Evolutionary conservation across 345 rosid species (phyloP).

Genomic region (Bruguiera gymnorhiza): DNA sequence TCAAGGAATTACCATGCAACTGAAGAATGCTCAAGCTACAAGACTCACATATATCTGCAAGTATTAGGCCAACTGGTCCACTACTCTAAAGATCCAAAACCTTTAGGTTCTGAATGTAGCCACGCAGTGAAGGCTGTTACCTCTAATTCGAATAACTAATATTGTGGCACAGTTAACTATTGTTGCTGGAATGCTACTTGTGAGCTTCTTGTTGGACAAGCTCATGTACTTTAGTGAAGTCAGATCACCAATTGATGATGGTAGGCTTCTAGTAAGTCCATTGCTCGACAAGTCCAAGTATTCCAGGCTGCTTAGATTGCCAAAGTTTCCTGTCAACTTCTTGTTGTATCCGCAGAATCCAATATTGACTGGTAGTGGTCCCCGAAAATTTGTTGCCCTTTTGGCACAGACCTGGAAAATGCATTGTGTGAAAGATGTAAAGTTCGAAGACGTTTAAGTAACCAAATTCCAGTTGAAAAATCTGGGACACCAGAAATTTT

Average conservation of each 20-base stretch:
- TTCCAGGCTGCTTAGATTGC: constrained; percentile 46
- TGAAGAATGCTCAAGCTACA: constrained; percentile 14
- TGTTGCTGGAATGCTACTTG: too few species aligned
- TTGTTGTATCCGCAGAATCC: constrained; percentile 67
- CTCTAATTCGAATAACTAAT: too few species aligned
- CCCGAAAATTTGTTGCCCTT: constrained; percentile 61
- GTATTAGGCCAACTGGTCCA: constrained; percentile 55
- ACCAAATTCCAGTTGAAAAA: constrained; percentile 8
- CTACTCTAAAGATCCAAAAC: constrained; percentile 68
- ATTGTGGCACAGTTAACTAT: constrained; percentile 11
- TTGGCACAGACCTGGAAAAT: constrained; percentile 55
- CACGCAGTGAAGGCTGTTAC: constrained; percentile 26
- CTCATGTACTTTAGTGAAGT: too few species aligned
- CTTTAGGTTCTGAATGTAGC: constrained; percentile 56
- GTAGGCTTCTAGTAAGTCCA: constrained; percentile 13
- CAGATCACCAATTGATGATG: too few species aligned
- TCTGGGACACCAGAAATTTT: too few species aligned
- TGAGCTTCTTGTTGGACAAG: too few species aligned
- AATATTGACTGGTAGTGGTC: constrained; percentile 54
- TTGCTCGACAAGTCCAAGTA: constrained; percentile 57
- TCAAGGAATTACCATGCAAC: too few species aligned
- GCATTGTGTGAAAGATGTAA: constrained; percentile 72
- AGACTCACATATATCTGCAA: constrained; percentile 65
- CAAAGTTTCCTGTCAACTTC: constrained; percentile 52
- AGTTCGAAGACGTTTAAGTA: constrained; percentile 45